A percentile compares a stretch with the other conserved stretches of the same genome.
phyloP scores from a whole-genome alignment of 306 rosid genomes.

The Pterocarpus santalinus region DNA sequence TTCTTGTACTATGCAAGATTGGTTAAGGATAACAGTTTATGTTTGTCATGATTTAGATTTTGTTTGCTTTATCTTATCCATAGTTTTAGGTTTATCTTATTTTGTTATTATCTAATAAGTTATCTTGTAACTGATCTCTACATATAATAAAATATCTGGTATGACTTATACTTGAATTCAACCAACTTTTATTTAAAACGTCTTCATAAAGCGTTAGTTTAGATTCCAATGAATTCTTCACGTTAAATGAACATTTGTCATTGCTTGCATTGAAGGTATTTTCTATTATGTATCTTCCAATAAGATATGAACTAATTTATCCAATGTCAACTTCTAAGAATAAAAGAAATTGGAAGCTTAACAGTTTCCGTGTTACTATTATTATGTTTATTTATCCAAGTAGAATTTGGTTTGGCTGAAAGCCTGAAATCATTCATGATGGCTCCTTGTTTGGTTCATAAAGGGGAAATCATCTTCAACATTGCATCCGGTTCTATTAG shows the following conservation, averaged over 20 bases:
- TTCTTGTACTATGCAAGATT: conserved; percentile 30
- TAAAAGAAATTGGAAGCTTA: conserved; percentile 18
- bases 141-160: too few relatives aligned
- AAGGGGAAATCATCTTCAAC: not conserved
- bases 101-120: too few relatives aligned
- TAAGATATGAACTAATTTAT: conserved; percentile 5
- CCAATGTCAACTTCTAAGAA: not conserved
- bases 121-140: too few relatives aligned
- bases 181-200: too few relatives aligned
- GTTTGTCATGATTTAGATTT: too few relatives aligned
- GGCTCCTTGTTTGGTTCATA: not conserved
- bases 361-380: not conserved
- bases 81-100: too few relatives aligned
- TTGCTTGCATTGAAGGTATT: not conserved
- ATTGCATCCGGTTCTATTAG: not conserved
- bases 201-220: not conserved
- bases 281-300: not conserved
- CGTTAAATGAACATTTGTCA: not conserved
- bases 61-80: too few relatives aligned
- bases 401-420: not conserved
- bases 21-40: not conserved
- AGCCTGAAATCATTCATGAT: not conserved
- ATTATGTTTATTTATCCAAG: not conserved
- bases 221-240: conserved; percentile 3
- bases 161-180: too few relatives aligned